Conservation (phyloP, 2,329 filamentous ascomycete species). For the Penicillium sp. region DNA sequence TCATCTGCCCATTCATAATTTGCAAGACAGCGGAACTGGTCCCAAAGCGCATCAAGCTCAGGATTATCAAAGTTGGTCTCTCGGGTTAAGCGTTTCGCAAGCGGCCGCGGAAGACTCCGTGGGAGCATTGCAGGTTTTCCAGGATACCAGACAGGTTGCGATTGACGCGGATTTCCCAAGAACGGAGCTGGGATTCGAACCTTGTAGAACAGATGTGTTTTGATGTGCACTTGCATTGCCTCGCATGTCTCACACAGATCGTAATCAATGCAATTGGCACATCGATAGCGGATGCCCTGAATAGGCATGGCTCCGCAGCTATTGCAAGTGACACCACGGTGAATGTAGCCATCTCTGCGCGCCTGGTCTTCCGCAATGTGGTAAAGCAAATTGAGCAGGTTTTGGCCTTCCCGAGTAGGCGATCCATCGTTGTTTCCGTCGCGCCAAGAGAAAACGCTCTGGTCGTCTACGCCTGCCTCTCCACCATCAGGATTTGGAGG, state of each 20-base stretch:
- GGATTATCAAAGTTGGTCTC: constrained; percentile 80
- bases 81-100: constrained; percentile 68
- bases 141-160: constrained; percentile 82
- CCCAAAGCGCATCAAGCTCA: constrained; percentile 90
- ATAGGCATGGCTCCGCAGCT: constrained; percentile 86
- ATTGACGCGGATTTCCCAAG: constrained; percentile 73
- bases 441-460: constrained; percentile 48
- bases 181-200: constrained; percentile 86
- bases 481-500: constrained; percentile 31
- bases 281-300: constrained; percentile 87
- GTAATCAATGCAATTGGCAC: constrained; percentile 92
- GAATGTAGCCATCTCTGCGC: constrained; percentile 81
- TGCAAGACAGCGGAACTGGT: constrained; percentile 94
- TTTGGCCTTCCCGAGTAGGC: constrained; percentile 62
- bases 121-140: constrained; percentile 76
- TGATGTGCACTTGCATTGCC: constrained; percentile 67
- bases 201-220: constrained; percentile 96
- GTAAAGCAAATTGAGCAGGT: constrained; percentile 81
- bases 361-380: constrained; percentile 93
- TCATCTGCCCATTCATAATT: constrained; percentile 82
- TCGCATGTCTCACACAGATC: constrained; percentile 96
- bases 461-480: constrained; percentile 42
- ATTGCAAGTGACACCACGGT: constrained; percentile 90
- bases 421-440: constrained; percentile 44
- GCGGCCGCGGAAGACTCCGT: constrained; percentile 63